These are phyloP conservation scores for Erodium chrysanthum DNA, from an alignment of 441 rosid species.

Conservation along the genomic window DNA sequence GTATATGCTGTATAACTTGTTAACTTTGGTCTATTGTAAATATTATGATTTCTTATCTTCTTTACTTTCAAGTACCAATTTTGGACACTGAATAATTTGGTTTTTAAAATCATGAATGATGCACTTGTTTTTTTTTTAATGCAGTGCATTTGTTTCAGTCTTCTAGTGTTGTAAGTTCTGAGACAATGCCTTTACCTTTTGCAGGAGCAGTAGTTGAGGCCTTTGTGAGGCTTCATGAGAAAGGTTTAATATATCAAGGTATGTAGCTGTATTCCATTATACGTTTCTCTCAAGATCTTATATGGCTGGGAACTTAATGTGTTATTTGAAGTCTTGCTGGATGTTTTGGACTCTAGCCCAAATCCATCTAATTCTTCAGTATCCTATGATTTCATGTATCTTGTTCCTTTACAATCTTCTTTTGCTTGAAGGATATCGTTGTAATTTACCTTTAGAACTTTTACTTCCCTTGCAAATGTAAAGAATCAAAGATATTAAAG, in stretches of 20 bases:
- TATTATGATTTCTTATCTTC: background rate
- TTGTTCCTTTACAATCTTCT: background rate
- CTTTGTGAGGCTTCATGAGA: conserved; percentile 79
- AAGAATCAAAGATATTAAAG: conserved; percentile 2
- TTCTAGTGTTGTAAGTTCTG: conserved; percentile 23
- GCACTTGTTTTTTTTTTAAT: background rate
- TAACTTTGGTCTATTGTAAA: background rate
- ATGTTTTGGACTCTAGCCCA: background rate
- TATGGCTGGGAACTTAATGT: background rate
- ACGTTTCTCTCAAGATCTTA: conserved; percentile 8
- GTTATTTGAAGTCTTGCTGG: background rate
- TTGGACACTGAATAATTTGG: background rate
- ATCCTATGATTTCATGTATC: background rate
- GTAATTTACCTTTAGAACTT: background rate
- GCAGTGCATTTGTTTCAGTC: conserved; percentile 2
- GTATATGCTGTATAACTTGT: conserved; percentile 1
- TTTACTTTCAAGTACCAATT: background rate
- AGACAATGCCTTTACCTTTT: conserved; percentile 21
- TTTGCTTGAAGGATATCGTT: background rate
- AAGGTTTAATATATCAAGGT: conserved; percentile 96
- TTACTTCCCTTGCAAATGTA: conserved; percentile 7
- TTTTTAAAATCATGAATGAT: background rate
- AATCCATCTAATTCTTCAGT: background rate
- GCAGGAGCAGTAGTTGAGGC: conserved; percentile 93
- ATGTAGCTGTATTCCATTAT: conserved; percentile 8